Base-by-base conservation (phyloP, 2,329 filamentous ascomycete species). In the Aspergillus puulaauensis region DNA sequence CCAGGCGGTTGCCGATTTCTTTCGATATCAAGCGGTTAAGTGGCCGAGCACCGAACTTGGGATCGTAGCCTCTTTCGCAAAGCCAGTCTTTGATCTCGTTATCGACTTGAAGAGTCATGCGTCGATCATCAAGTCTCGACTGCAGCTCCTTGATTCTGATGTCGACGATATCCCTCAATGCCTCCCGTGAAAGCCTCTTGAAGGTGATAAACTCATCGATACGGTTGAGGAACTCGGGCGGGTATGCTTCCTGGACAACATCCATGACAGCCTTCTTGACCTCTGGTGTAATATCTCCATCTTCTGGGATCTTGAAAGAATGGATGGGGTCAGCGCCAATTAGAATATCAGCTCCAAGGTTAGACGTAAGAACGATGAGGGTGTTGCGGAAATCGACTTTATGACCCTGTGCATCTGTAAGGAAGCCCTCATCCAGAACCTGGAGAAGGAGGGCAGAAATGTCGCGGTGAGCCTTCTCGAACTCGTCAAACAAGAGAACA, bases 151-250 rank as follows among this genome's bases (percentile, higher is more conserved):
- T 84, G 48, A 98, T 81, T 33, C 95, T 86, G 62, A 98, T 97
- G 69, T 98, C 91, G 49, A 97, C 92, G 63, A 98, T 98, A 69
- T 96, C 93, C 31, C 91, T 84, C 56, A 98, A 83, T 15, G 93
- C 93, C 17, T 82, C 80, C 31, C 83, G 83, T 1, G 91, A 90
- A 2, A 98, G 83, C 8, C 93, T 86, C 76, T 93, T 93, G 82
- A 98, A 98, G 70, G 98, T 80, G 73, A 98, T 97, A 78, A 98
- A 97, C 60, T 96, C 93, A 75, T 98, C 93, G 61, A 98, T 91
- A 19, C 95, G 86, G 78, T 99, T 98, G 63, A 98, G 83, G 81
- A 98, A 99, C 73, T 98, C 95, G 3, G 95, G 95, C 5, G 93
- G 87, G 71, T 97, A 88, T 1, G 82, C 77, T 8, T 81, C 75